Conservation (phyloP, 2,329 filamentous ascomycete genomes). For the Exserohilum turcica region DNA sequence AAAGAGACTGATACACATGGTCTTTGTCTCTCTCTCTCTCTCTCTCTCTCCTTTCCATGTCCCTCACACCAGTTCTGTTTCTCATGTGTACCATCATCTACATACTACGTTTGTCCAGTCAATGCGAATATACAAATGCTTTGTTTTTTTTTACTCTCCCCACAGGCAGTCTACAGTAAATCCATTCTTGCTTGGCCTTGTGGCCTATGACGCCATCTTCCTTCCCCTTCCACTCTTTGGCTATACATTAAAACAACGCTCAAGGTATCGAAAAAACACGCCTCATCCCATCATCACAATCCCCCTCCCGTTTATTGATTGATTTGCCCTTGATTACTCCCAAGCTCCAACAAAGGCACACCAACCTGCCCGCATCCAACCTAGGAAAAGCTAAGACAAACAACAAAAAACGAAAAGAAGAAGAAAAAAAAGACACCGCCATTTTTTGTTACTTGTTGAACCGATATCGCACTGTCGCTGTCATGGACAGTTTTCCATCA, state of each 20-base stretch:
- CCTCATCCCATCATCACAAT: constrained; percentile 1
- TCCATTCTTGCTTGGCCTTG: no score
- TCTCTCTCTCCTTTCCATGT: no score
- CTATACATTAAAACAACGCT: constrained; percentile 3
- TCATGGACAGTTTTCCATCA: not conserved
- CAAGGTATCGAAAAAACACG: not conserved
- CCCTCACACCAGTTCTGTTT: no score
- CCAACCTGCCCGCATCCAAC: not conserved
- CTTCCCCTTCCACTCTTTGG: not conserved
- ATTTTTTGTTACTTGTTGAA: not conserved
- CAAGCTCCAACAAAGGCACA: not conserved
- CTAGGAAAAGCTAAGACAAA: not conserved
- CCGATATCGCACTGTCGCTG: not conserved
- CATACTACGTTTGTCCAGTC: not conserved
- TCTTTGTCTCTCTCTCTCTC: no score
- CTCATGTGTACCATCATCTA: no score
- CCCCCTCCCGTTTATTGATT: not conserved
- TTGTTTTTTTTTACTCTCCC: not conserved
- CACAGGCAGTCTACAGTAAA: not conserved
- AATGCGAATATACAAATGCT: not conserved
- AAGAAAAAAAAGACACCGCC: not conserved
- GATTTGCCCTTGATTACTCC: not conserved
- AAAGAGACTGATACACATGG: no score
- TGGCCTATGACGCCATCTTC: not conserved
- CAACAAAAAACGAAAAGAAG: not conserved